Conservation (phyloP, 768 basidiomycete species). For the Thelephora ganbajun region DNA sequence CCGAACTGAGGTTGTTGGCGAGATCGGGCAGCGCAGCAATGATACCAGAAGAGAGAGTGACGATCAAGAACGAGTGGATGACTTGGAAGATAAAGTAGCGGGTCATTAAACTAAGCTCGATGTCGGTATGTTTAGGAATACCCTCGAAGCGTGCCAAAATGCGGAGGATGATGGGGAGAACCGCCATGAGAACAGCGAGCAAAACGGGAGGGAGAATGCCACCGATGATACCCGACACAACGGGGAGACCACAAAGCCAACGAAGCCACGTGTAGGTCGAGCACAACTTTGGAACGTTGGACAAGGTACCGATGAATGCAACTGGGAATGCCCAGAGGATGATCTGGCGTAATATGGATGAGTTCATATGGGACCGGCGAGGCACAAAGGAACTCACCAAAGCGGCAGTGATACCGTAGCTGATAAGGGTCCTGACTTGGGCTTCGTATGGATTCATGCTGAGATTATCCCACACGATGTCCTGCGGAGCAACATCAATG, state of each 20-base stretch:
- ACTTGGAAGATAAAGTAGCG: constrained; percentile 89
- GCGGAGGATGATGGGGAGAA: constrained; percentile 74
- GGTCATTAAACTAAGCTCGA: constrained; percentile 87
- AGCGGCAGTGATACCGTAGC: constrained; percentile 63
- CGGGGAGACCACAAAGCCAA: constrained; percentile 71
- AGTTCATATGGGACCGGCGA: constrained; percentile 44
- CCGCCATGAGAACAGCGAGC: constrained; percentile 83
- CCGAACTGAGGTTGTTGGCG: constrained; percentile 48
- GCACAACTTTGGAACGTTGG: constrained; percentile 68
- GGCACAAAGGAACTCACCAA: constrained; percentile 75
- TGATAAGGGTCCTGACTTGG: constrained; percentile 24
- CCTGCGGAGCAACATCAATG: constrained; percentile 72
- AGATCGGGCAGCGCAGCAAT: constrained; percentile 53
- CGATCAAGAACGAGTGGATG: constrained; percentile 85
- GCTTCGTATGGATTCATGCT: constrained; percentile 79
- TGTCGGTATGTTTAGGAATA: constrained; percentile 66
- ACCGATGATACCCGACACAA: constrained; percentile 69
- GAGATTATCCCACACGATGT: constrained; percentile 89
- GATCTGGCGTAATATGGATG: background rate
- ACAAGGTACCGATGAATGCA: constrained; percentile 65
- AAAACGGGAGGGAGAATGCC: constrained; percentile 83
- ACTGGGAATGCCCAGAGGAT: constrained; percentile 9
- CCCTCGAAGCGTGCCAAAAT: constrained; percentile 79
- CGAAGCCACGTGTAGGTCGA: constrained; percentile 50
- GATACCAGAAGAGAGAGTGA: constrained; percentile 77